A percentile compares a stretch with the other conserved stretches of the same genome.
phyloP scores from a whole-genome alignment of 2,329 filamentous ascomycete species.

The Trichoderma koningii region DNA sequence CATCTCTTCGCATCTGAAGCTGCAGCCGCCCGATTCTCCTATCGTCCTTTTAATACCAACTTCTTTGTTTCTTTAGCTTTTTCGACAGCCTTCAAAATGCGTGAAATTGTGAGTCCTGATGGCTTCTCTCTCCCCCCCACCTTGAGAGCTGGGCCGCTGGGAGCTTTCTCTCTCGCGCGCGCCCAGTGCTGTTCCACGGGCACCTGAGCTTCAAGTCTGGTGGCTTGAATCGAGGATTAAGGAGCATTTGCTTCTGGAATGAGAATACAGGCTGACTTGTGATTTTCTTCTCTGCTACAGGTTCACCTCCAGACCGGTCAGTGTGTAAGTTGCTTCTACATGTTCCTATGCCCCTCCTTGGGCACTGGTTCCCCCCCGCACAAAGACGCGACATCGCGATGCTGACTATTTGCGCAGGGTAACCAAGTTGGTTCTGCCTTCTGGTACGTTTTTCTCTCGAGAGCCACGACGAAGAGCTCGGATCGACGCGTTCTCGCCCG shows the following conservation, averaged over 20 bases:
- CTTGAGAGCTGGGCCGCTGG: conserved; percentile 10
- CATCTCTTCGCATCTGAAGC: conserved; percentile 21
- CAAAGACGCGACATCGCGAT: conserved; percentile 29
- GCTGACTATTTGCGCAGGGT: conserved; percentile 64
- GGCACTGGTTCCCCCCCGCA: conserved; percentile 12
- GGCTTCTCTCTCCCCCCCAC: background rate
- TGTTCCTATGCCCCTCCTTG: conserved; percentile 25
- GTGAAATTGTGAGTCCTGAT: conserved; percentile 29
- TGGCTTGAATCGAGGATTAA: background rate
- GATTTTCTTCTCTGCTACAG: conserved; percentile 51
- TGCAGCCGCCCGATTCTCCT: conserved; percentile 21
- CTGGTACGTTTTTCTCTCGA: conserved; percentile 46
- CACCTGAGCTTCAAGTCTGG: background rate
- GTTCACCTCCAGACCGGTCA: conserved; percentile 99
- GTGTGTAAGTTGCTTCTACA: conserved; percentile 67
- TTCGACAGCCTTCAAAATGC: conserved; percentile 26
- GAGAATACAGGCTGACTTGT: conserved; percentile 10
- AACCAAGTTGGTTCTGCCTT: conserved; percentile 99
- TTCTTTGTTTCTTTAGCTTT: conserved; percentile 14
- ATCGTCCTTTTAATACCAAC: conserved; percentile 16
- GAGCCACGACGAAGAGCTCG: background rate
- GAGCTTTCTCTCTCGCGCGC: conserved; percentile 19
- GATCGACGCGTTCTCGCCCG: conserved; percentile 16
- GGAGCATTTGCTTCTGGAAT: background rate
- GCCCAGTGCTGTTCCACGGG: conserved; percentile 12